phyloP scores from a whole-genome alignment of 163 green algal species.

The Scenedesmus sp. region DNA sequence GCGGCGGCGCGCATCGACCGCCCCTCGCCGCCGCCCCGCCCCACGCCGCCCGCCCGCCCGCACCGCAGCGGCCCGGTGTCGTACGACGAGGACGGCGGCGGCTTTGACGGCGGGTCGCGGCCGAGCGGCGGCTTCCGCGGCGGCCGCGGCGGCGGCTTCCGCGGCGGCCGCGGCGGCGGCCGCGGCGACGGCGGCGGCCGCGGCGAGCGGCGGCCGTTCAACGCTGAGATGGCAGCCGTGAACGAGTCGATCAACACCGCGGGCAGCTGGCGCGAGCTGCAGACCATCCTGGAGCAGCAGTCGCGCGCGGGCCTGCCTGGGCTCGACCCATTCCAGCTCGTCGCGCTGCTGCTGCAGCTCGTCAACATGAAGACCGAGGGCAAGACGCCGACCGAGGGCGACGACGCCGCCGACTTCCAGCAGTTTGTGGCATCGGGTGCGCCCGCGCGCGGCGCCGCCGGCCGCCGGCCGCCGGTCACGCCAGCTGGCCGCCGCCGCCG shows the following conservation, averaged over 20 bases:
- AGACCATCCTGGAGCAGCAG: conserved; percentile 41
- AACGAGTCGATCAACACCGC: conserved; percentile 16
- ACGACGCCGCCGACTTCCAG: conserved; percentile 45
- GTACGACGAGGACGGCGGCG: conserved; percentile 19
- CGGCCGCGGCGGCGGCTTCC: conserved; percentile 9
- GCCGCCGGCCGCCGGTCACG: no score
- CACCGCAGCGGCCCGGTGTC: conserved; percentile 22
- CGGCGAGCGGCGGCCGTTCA: background rate
- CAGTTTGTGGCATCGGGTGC: conserved; percentile 43
- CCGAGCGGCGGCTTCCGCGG: background rate
- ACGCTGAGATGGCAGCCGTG: background rate
- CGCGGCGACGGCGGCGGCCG: background rate
- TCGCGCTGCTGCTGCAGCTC: conserved; percentile 34
- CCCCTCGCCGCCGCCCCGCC: no score
- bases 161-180: background rate
- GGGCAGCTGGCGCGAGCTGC: conserved; percentile 30
- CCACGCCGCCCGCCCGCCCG: no score
- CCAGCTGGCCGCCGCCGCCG: no score
- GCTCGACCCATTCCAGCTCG: conserved; percentile 44
- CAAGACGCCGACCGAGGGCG: conserved; percentile 6
- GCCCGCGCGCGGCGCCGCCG: background rate
- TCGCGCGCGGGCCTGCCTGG: conserved; percentile 13
- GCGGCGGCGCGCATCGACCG: no score
- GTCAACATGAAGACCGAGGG: background rate
- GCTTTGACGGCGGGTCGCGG: background rate